Evolutionary conservation across 2,329 filamentous ascomycete species (phyloP).

Genomic region (Talaromyces islandicus): DNA sequence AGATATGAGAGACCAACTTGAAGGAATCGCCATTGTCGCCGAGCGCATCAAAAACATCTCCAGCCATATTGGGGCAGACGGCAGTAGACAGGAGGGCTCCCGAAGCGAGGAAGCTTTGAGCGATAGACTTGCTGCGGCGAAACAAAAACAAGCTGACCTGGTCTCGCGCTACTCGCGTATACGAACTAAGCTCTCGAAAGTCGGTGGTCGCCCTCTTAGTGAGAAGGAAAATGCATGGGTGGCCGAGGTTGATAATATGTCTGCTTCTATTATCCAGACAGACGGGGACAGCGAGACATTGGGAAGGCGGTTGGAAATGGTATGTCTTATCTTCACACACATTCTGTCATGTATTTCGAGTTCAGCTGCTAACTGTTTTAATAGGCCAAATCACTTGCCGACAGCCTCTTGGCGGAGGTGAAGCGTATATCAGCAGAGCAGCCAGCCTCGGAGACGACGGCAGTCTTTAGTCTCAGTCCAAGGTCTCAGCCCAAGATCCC

Average conservation of each 20-base stretch:
- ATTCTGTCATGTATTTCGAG: not conserved
- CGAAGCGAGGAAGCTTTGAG: conserved; percentile 30
- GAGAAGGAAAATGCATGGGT: conserved; percentile 43
- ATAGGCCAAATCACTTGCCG: conserved; percentile 36
- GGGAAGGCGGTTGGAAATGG: conserved; percentile 33
- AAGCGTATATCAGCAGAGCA: conserved; percentile 29
- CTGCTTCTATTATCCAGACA: conserved; percentile 27
- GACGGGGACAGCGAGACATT: conserved; percentile 22
- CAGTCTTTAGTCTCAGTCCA: conserved; percentile 10
- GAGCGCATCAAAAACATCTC: conserved; percentile 40
- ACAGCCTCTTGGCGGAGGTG: conserved; percentile 30
- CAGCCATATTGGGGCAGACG: conserved; percentile 32
- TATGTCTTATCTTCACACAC: conserved; percentile 19
- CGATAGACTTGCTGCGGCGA: conserved; percentile 35
- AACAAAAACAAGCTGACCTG: conserved; percentile 35
- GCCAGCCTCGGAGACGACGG: conserved; percentile 21
- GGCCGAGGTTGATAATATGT: conserved; percentile 36
- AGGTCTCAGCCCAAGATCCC: conserved; percentile 29
- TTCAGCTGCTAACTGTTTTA: conserved; percentile 13
- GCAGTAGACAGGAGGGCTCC: conserved; percentile 24
- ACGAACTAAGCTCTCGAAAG: conserved; percentile 36
- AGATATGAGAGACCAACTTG: conserved; percentile 43
- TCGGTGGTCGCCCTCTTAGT: conserved; percentile 39
- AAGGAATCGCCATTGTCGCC: conserved; percentile 39
- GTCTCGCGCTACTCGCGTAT: conserved; percentile 39